Base-by-base conservation (phyloP, 1,284 basidiomycete species). In the Anthracocystis setariae region DNA sequence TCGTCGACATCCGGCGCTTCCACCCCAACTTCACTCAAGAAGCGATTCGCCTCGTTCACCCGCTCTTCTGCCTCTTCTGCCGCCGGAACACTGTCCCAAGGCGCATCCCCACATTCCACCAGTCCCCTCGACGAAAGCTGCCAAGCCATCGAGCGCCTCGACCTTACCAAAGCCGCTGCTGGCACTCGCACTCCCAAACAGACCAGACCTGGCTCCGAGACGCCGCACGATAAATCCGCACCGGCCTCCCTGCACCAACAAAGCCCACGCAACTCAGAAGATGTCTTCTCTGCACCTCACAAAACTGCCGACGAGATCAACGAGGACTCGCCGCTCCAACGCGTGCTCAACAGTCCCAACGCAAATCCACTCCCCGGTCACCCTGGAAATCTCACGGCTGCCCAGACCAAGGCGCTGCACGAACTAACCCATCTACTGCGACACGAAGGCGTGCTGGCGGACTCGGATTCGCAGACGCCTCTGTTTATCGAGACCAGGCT, bases 321-420 rank as follows among this genome's bases (percentile, higher is more conserved):
- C 18, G 46, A 67, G 8, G 55, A 67, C 17, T 63, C 69, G n/a
- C 59, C 69, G 7, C 49, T 72, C 12, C 59, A 66, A 33, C 25
- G 43, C 2, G 32, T 67, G 5, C 40, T 67, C 7, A 32, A 49
- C 20, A 55, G 32, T 33, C 58, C 54, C 18, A 47, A 57, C 5
- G 68, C 62, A 4, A 32, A 58, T 29, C 63, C 76, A 4, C 59
- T 65, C 10, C 71, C 70, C 0, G 80, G 80, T 3, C 80, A 82
- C 43, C 62, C 74, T 0, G 80, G 80, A 21, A 82, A 80, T 53
- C 55, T 81, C 24, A 64, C 66, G 2, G 29, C 58, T 0, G 32
- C 61, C 1, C 80, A 82, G 51, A 24, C 60, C 10, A 42, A 69
- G n/a, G 74, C 74, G 1, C 63, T 80, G 2, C 60, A 69, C 20